Conservation (phyloP, 352 stramenopile genomes). For the Phytophthora megakarya region DNA sequence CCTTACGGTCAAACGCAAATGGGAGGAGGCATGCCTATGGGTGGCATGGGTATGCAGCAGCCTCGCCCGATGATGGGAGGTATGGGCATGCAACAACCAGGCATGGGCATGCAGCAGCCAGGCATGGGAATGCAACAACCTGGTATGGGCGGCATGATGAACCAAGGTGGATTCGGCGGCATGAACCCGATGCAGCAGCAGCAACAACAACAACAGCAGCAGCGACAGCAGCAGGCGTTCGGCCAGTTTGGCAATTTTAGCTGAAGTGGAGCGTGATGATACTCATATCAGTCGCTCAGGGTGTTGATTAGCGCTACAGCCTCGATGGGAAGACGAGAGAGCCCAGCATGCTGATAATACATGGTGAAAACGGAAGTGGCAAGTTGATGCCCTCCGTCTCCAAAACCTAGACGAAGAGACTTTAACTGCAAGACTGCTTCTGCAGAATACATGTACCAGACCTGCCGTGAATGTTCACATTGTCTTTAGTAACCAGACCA, state of each 20-base stretch:
- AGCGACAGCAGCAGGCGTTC: conserved; percentile 65
- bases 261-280: conserved; percentile 19
- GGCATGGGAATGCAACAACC: conserved; percentile 52
- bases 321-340: conserved; percentile 9
- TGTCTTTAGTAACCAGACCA: too few relatives aligned
- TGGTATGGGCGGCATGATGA: conserved; percentile 70
- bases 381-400: conserved; percentile 15
- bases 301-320: conserved; percentile 19
- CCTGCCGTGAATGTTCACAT: not conserved
- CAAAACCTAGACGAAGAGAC: conserved; percentile 30
- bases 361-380: conserved; percentile 25
- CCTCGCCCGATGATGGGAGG: conserved; percentile 42
- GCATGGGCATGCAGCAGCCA: conserved; percentile 44
- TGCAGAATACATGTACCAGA: conserved; percentile 22
- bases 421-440: conserved; percentile 19
- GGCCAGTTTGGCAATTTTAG: conserved; percentile 58
- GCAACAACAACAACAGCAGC: conserved; percentile 43
- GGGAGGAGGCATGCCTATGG: conserved; percentile 51
- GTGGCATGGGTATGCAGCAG: conserved; percentile 51
- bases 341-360: conserved; percentile 29
- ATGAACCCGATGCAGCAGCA: conserved; percentile 54
- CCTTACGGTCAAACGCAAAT: conserved; percentile 48
- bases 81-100: conserved; percentile 50
- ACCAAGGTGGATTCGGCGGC: conserved; percentile 50
- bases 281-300: conserved; percentile 1